Evolutionary conservation across 306 rosid species (phyloP), one percentile per base, ranked within the genome.

Genomic region (Castanospermum australe): DNA sequence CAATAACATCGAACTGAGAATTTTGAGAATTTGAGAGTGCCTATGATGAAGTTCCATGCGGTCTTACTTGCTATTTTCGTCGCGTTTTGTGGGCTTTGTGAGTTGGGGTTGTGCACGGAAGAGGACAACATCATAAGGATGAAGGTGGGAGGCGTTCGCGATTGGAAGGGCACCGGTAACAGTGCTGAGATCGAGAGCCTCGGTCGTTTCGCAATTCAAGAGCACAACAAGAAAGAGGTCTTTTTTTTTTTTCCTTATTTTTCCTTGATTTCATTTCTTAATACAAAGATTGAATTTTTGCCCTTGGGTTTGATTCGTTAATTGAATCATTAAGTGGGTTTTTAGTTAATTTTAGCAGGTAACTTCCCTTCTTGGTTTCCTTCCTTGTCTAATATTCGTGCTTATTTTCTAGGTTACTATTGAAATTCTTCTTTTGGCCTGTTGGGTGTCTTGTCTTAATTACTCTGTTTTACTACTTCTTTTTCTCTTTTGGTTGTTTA

Each of bases 201-300:
- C 18, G 91, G 74, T 57, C 91, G 83, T 61, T 87, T 87, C 71
- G 91, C 93, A 14, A 72, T 89, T 48, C 77, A 87, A 75, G 84
- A 89, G 24, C 85, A 85, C 86, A 88, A 85, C 81, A 84, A 84
- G 64, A 74, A 85, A 78, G 80, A 81, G 84, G 89, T 87, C 10
- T 54, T 36, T 15, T 4, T 13, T 47, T 55, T 22, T 0, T 4
- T 47, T 59, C 8, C 15, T 33, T 36, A n/a, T 8, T 1, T 21
- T 9, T 44, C 18, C 0, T 41, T 51, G 28, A 15, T 11, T 22
- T 47, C 28, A 22, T 50, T 62, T 30, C 8, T 51, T 30, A 22
- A 2, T 0, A 1, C 8, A 8, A 76, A 1, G 15, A 41, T 80
- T 55, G 15, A 15, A 51, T 67, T 24, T 54, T 36, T 52, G 17